These are phyloP conservation scores for Asterella californica DNA, from an alignment of 225 moss, liverwort and hornwort genomes.

Conservation along the genomic window DNA sequence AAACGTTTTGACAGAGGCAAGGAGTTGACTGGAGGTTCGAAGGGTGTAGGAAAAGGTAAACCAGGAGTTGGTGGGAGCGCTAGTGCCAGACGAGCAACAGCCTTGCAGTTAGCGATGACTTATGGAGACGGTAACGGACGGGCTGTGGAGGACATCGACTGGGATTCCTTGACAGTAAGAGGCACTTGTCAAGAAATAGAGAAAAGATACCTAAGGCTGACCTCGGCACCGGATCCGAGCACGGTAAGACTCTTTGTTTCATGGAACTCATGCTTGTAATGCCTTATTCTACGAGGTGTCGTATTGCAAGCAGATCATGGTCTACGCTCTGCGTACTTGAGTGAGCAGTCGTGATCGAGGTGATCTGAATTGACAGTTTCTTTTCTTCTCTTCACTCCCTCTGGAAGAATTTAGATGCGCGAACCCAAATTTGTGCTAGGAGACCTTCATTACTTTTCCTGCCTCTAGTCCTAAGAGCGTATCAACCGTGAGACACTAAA, in stretches of 20 bases:
- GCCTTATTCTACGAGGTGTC: not conserved
- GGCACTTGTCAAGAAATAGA: conserved; percentile 92
- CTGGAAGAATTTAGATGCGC: no score
- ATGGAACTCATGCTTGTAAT: not conserved
- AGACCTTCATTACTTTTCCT: no score
- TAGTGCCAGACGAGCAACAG: conserved; percentile 73
- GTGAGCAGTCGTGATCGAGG: not conserved
- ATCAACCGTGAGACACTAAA: no score
- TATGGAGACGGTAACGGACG: conserved; percentile 71
- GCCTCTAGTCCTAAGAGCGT: no score
- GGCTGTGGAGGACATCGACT: conserved; percentile 95
- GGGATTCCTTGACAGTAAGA: conserved; percentile 92
- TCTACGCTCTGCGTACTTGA: not conserved
- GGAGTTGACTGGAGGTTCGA: conserved; percentile 51
- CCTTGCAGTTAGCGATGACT: conserved; percentile 65
- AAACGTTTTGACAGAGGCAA: conserved; percentile 92
- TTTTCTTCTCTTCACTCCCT: no score
- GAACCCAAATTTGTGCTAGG: no score
- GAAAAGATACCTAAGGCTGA: conserved; percentile 86
- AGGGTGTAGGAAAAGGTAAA: conserved; percentile 47
- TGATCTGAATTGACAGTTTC: not conserved
- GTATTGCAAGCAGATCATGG: not conserved
- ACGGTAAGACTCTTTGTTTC: conserved; percentile 45
- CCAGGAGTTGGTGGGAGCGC: conserved; percentile 56
- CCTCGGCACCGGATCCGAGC: conserved; percentile 91